Evolutionary conservation across 2,329 filamentous ascomycete genomes (phyloP).

Genomic region (Cryphonectria parasitica): DNA sequence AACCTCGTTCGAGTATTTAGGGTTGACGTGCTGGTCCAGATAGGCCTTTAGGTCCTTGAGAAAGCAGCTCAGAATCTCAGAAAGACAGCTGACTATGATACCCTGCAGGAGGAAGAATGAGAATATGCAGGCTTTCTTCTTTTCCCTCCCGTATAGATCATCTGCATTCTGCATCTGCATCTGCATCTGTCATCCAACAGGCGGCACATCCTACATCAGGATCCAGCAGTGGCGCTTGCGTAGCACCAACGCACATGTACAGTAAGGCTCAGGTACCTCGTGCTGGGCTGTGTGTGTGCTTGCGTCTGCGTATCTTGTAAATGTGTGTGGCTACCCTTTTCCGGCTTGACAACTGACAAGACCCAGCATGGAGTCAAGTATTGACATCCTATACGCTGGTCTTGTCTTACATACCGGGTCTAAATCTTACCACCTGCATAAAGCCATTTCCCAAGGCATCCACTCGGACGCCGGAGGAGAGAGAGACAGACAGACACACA

Average conservation of each 20-base stretch:
- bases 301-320: too few relatives aligned
- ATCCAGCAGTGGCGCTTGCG: background rate
- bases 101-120: background rate
- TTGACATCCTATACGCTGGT: background rate
- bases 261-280: background rate
- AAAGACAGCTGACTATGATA: background rate
- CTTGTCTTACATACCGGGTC: background rate
- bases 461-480: background rate
- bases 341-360: background rate
- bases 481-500: background rate
- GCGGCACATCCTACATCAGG: background rate
- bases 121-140: background rate
- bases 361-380: background rate
- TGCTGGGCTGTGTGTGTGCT: background rate
- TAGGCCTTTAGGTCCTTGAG: too few relatives aligned
- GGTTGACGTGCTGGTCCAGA: too few relatives aligned
- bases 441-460: constrained; percentile 2
- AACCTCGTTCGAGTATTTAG: background rate
- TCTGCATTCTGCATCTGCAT: background rate
- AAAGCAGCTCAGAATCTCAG: background rate
- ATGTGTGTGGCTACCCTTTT: background rate
- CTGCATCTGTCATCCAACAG: background rate
- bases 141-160: background rate
- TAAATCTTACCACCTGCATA: background rate
- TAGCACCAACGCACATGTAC: background rate